Conservation (phyloP, 345 rosid species). For the Gynandropsis gynandra region DNA sequence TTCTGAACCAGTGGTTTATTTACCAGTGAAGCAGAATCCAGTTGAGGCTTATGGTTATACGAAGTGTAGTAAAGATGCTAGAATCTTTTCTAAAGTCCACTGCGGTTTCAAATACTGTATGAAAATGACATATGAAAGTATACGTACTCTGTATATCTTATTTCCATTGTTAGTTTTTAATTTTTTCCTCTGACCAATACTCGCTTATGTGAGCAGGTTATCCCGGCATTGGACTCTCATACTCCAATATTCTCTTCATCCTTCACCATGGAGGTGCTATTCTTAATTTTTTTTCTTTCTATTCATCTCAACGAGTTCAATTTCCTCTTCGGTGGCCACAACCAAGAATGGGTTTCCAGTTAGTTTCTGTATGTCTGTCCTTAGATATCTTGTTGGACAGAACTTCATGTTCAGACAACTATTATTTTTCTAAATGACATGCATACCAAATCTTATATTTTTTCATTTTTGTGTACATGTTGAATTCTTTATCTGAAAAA, state of each 20-base stretch:
- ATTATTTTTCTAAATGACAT: constrained; percentile 4
- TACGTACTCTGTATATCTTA: not conserved
- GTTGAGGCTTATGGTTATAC: not conserved
- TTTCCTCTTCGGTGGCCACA: not conserved
- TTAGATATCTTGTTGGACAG: constrained; percentile 1
- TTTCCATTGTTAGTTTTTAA: not conserved
- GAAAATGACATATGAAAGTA: too few species aligned
- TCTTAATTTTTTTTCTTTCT: constrained; percentile 2
- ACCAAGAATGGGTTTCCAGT: constrained; percentile 1
- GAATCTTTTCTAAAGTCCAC: too few species aligned
- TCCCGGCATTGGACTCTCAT: constrained; percentile 76
- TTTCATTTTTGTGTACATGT: not conserved
- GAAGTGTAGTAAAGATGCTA: too few species aligned
- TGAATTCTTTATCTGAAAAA: constrained; percentile 7
- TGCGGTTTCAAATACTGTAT: too few species aligned
- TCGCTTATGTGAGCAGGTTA: constrained; percentile 52
- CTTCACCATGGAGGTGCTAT: constrained; percentile 92
- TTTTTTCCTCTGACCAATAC: not conserved
- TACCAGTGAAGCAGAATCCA: too few species aligned
- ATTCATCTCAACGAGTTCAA: not conserved
- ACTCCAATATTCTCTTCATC: constrained; percentile 94
- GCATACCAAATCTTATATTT: constrained; percentile 2
- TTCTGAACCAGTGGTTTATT: not conserved
- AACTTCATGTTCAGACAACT: not conserved
- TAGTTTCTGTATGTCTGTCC: not conserved